Conservation (phyloP, 2,329 filamentous ascomycete species). For the Sarocladium kiliense region DNA sequence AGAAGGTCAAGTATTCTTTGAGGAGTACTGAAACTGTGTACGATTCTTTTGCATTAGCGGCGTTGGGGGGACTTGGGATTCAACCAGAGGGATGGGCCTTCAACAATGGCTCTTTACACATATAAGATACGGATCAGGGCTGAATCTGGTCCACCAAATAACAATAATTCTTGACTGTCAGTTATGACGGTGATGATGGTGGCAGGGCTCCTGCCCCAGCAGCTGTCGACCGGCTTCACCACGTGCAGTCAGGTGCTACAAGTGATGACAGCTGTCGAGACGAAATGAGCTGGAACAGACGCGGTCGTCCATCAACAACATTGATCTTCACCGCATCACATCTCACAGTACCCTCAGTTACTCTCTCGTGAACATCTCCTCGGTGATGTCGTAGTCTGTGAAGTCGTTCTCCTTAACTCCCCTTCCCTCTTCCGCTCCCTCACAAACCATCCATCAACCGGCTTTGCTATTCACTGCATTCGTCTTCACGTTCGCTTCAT, state of each 20-base stretch:
- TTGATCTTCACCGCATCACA: neutral
- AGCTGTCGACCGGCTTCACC: neutral
- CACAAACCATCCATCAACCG: too few species aligned
- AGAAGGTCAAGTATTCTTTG: neutral
- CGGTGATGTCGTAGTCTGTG: too few species aligned
- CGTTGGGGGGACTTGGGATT: neutral
- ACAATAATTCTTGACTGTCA: too few species aligned
- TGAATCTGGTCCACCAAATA: too few species aligned
- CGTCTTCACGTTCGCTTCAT: neutral
- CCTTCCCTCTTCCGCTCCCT: too few species aligned
- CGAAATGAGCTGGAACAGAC: neutral
- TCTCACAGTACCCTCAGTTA: too few species aligned
- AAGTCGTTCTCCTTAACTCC: neutral
- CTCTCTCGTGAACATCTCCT: too few species aligned
- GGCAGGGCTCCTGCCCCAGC: neutral
- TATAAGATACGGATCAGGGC: slow-evolving; percentile 1
- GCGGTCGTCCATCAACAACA: neutral
- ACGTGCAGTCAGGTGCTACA: neutral
- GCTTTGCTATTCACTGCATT: neutral
- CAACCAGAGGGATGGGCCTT: slow-evolving; percentile 8
- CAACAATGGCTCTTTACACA: slow-evolving; percentile 11
- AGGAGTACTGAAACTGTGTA: neutral
- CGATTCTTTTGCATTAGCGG: slow-evolving; percentile 1
- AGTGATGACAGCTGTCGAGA: neutral
- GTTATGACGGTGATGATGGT: too few species aligned